These are phyloP conservation scores for Eremomyces bilateralis DNA, from an alignment of 495 filamentous ascomycete species.

Conservation along the genomic window DNA sequence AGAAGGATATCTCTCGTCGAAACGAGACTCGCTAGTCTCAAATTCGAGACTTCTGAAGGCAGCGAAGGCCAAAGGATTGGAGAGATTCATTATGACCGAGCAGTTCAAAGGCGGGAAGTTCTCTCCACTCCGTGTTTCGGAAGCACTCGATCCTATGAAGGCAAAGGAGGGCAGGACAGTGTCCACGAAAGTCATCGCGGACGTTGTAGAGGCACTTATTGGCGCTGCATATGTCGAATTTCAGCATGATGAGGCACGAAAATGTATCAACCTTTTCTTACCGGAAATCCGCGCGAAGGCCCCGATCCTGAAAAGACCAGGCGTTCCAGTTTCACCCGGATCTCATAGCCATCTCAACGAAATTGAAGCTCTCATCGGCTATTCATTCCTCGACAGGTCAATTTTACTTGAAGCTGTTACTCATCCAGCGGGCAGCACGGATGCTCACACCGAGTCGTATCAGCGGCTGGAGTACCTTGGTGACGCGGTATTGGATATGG, in stretches of 20 bases:
- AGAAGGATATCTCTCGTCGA: conserved; percentile 52
- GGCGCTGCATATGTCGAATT: conserved; percentile 59
- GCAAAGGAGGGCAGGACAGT: conserved; percentile 20
- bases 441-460: conserved; percentile 40
- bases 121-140: conserved; percentile 38
- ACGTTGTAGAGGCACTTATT: conserved; percentile 73
- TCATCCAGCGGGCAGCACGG: conserved; percentile 49
- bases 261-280: conserved; percentile 42
- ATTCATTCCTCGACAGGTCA: conserved; percentile 45
- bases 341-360: conserved; percentile 12
- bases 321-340: too few species aligned
- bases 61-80: conserved; percentile 38
- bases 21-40: conserved; percentile 47
- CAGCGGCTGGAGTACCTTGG: conserved; percentile 84
- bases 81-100: conserved; percentile 50
- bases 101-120: conserved; percentile 50
- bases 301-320: conserved; percentile 3
- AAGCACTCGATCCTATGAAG: conserved; percentile 20
- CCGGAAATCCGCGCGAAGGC: conserved; percentile 14
- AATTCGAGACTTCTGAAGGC: conserved; percentile 48
- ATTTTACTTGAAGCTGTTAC: conserved; percentile 74
- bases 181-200: conserved; percentile 66
- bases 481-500: conserved; percentile 64
- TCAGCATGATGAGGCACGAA: conserved; percentile 37
- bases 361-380: conserved; percentile 39